phyloP scores from a whole-genome alignment of 805 yeast species.

The Kuraishia hungarica region DNA sequence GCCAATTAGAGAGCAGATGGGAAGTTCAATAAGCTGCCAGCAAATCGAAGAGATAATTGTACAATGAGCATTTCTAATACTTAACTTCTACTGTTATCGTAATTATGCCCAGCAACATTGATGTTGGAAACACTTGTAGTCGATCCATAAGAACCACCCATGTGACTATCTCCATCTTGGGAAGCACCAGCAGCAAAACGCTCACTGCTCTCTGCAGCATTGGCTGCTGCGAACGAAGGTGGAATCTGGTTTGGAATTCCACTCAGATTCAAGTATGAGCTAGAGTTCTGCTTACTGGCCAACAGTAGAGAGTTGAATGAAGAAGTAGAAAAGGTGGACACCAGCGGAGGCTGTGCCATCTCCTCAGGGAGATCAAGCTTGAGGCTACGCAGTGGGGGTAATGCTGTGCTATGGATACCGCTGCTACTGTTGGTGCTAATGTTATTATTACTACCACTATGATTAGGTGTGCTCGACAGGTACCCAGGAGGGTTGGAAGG shows the following conservation, averaged over 20 bases:
- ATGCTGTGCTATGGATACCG: constrained; percentile 9
- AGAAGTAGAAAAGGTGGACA: neutral
- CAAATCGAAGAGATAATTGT: too few relatives aligned
- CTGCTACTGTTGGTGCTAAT: neutral
- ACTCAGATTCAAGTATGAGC: neutral
- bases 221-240: neutral
- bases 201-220: neutral
- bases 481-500: constrained; percentile 7
- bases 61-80: neutral
- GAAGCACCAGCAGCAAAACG: neutral
- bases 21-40: too few relatives aligned
- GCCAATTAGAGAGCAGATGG: too few relatives aligned
- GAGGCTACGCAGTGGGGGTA: constrained; percentile 43
- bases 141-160: neutral
- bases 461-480: neutral
- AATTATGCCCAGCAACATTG: neutral
- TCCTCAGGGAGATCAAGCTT: constrained; percentile 42
- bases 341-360: constrained; percentile 50
- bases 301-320: constrained; percentile 4
- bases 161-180: neutral
- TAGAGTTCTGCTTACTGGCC: neutral
- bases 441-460: neutral
- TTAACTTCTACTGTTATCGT: neutral
- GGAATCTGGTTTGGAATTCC: neutral
- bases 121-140: neutral